Base-by-base conservation (phyloP, 495 filamentous ascomycete genomes). In the Poronia punctata region DNA sequence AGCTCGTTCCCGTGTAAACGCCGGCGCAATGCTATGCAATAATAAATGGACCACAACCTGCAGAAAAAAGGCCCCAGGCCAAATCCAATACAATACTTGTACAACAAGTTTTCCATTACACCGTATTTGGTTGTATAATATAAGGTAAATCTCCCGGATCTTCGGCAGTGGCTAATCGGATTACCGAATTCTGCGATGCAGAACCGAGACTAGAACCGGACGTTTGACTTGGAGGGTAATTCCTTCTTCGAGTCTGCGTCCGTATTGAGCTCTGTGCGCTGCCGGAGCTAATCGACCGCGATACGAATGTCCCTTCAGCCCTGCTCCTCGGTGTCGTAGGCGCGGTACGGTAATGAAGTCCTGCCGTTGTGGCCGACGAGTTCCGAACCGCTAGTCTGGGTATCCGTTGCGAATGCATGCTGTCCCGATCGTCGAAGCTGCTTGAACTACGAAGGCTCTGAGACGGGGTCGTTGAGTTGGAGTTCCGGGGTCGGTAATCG, bases 271-370 rank as follows among this genome's bases (percentile, higher is more conserved):
- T 71, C 23, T 49, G 52, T 6, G 32, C 31, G 41, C 60, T 64
- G 7, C 61, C 61, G 7, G 47, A 43, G 36, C 61, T 66, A 1
- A 57, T 59, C n/a, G 56, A 49, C 19, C 59, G 50, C 16, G 61
- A 58, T 6, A 51, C 30, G 1, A 33, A 44, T 6, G 56, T 56
- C 1, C 36, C 46, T 3, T 29, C 44, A 9, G 41, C 41, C 23
- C 54, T 55, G 38, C 70, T 71, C 30, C 56, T 59, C 5, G 73
- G 73, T 9, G 73, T 75, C 5, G 66, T 72, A 5, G 73, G 73
- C 26, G 73, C 73, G 1, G 73, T 75, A 33, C 62, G 62, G 38
- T 66, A 72, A 27, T 60, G 58, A 43, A 48, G 40, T 18, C 57
- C 55, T n/a, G n/a, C n/a, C 7, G 59, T 64, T 25, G 58, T 60